These are phyloP conservation scores for Zygosaccharomyces rouxii DNA, from an alignment of 805 yeast genomes.

Conservation along the genomic window DNA sequence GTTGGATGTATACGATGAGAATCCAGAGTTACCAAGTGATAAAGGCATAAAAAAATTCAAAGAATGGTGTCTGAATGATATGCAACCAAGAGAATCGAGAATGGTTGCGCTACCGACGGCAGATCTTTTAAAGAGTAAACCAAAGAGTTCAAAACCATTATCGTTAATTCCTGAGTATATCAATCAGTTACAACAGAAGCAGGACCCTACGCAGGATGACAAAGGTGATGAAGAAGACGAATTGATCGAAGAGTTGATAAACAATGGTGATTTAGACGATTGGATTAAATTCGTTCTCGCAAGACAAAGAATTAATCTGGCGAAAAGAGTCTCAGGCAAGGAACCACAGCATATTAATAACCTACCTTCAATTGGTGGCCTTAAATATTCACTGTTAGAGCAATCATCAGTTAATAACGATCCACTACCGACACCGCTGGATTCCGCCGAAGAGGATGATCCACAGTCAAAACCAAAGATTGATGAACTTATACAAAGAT, in stretches of 20 bases:
- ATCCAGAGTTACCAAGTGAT: conserved; percentile 42
- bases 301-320: conserved; percentile 27
- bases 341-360: conserved; percentile 16
- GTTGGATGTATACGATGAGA: conserved; percentile 49
- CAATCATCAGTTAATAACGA: conserved; percentile 10
- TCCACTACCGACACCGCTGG: conserved; percentile 12
- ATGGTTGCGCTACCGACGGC: conserved; percentile 35
- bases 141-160: conserved; percentile 20
- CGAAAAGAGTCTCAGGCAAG: conserved; percentile 22
- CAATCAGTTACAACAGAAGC: conserved; percentile 23
- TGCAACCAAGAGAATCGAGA: conserved; percentile 43
- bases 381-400: conserved; percentile 23
- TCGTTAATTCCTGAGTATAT: conserved; percentile 33
- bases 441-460: conserved; percentile 7
- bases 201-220: conserved; percentile 11
- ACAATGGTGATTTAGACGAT: conserved; percentile 35
- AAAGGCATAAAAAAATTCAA: conserved; percentile 49
- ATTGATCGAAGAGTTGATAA: conserved; percentile 29
- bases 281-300: conserved; percentile 36
- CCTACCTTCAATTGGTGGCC: conserved; percentile 27
- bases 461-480: conserved; percentile 2
- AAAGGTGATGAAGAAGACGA: conserved; percentile 22
- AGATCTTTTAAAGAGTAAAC: conserved; percentile 21
- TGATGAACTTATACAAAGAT: conserved; percentile 37
- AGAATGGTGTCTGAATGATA: conserved; percentile 50